A percentile compares a stretch with the other conserved stretches of the same genome.
phyloP scores from a whole-genome alignment of 139 green algal species.

The Parachlorella kessleri region DNA sequence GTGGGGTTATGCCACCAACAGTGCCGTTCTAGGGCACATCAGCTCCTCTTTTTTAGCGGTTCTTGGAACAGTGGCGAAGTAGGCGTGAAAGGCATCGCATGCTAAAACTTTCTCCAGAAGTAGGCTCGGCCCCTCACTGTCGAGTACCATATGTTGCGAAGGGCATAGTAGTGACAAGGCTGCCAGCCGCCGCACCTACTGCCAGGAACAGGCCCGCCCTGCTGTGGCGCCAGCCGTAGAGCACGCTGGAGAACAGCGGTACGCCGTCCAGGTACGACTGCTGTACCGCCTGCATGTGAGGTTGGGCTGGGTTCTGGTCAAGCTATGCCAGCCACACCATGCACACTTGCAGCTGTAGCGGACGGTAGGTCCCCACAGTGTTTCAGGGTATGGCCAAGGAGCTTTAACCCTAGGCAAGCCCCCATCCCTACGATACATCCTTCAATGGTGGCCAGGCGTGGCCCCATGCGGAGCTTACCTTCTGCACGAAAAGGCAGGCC shows the following conservation, averaged over 20 bases:
- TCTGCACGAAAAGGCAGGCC: slow-evolving; percentile 46
- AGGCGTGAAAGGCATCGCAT: too few species aligned
- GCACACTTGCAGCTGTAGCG: not conserved
- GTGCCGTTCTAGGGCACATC: too few species aligned
- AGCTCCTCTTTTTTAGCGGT: too few species aligned
- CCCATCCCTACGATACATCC: too few species aligned
- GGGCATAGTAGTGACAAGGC: too few species aligned
- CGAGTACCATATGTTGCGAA: too few species aligned
- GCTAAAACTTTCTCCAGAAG: too few species aligned
- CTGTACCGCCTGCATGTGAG: slow-evolving; percentile 24
- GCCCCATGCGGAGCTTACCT: too few species aligned
- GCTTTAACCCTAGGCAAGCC: not conserved
- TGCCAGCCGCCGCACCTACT: slow-evolving; percentile 19
- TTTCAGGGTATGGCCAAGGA: not conserved
- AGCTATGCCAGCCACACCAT: not conserved
- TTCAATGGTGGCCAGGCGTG: too few species aligned
- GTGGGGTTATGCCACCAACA: too few species aligned
- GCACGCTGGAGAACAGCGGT: slow-evolving; percentile 40
- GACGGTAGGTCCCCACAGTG: not conserved
- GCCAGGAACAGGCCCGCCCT: slow-evolving; percentile 47
- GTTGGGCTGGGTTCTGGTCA: not conserved
- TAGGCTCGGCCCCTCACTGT: too few species aligned
- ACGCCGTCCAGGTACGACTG: slow-evolving; percentile 52
- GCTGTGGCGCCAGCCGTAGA: slow-evolving; percentile 37
- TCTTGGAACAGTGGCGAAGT: too few species aligned